phyloP scores from a whole-genome alignment of 2,329 filamentous ascomycete genomes.

The Talaromyces sp. region DNA sequence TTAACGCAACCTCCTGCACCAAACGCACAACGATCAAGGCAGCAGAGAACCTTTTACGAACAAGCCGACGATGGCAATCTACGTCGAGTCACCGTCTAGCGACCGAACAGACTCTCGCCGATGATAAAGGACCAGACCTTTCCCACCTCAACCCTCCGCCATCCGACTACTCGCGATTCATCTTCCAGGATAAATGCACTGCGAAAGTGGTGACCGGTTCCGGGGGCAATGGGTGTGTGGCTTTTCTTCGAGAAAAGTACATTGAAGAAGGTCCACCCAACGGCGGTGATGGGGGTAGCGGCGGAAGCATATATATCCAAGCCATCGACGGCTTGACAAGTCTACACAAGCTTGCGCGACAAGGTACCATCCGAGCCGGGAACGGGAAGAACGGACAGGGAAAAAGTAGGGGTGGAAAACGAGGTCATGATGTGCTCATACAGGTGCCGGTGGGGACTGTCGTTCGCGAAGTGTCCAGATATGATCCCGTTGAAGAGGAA shows the following conservation, averaged over 20 bases:
- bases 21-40: slow-evolving; percentile 18
- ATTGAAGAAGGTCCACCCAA: slow-evolving; percentile 86
- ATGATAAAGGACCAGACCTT: slow-evolving; percentile 25
- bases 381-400: slow-evolving; percentile 48
- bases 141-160: slow-evolving; percentile 74
- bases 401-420: slow-evolving; percentile 59
- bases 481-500: slow-evolving; percentile 73
- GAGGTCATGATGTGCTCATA: slow-evolving; percentile 83
- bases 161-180: slow-evolving; percentile 76
- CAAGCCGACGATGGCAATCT: slow-evolving; percentile 25
- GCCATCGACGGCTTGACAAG: slow-evolving; percentile 88
- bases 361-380: slow-evolving; percentile 57
- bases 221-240: slow-evolving; percentile 90
- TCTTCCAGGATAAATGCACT: slow-evolving; percentile 82
- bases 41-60: slow-evolving; percentile 13
- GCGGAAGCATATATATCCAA: slow-evolving; percentile 92
- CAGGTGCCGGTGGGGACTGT: slow-evolving; percentile 92
- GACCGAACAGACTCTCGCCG: slow-evolving; percentile 2
- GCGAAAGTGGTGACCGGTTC: slow-evolving; percentile 73
- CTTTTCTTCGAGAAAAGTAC: slow-evolving; percentile 89
- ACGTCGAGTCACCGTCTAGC: slow-evolving; percentile 15
- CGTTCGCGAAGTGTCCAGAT: slow-evolving; percentile 73
- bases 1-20: slow-evolving; percentile 22
- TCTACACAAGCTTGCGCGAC: slow-evolving; percentile 81
- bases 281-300: slow-evolving; percentile 87